Percentiles rank a stretch among this genome's conserved stretches.
phyloP scores from a whole-genome alignment of 768 basidiomycete species.

The Xanthoconium purpureum region DNA sequence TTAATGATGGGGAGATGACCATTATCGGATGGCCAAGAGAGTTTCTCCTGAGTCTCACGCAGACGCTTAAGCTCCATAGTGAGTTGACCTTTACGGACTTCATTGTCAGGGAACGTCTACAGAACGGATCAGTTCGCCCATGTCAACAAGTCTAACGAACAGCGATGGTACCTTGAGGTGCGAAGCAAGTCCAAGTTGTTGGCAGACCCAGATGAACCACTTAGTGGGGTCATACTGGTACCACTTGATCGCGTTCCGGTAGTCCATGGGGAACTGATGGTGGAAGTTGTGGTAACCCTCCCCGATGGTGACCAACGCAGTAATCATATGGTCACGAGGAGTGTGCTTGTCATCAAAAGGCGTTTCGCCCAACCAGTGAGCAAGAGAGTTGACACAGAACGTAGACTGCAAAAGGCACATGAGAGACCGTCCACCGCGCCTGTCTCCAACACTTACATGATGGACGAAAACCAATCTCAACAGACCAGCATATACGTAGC shows the following conservation, averaged over 20 bases:
- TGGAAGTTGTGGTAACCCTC: slow-evolving; percentile 99
- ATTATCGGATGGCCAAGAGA: slow-evolving; percentile 77
- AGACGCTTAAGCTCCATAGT: slow-evolving; percentile 94
- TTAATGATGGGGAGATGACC: slow-evolving; percentile 76
- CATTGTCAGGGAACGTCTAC: slow-evolving; percentile 62
- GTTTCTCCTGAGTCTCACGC: slow-evolving; percentile 67
- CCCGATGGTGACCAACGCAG: slow-evolving; percentile 87
- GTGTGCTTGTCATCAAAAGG: slow-evolving; percentile 96
- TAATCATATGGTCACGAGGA: slow-evolving; percentile 84
- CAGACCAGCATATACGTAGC: slow-evolving; percentile 81
- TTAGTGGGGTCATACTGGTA: slow-evolving; percentile 92
- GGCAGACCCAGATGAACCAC: slow-evolving; percentile 69
- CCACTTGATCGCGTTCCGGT: slow-evolving; percentile 91
- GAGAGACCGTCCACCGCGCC: neutral
- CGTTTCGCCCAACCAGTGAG: slow-evolving; percentile 92
- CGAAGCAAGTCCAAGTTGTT: slow-evolving; percentile 47
- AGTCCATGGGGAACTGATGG: slow-evolving; percentile 96
- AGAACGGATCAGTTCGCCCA: neutral
- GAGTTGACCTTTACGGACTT: slow-evolving; percentile 81
- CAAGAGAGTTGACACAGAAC: slow-evolving; percentile 95
- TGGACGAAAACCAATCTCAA: slow-evolving; percentile 81
- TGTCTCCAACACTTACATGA: slow-evolving; percentile 53
- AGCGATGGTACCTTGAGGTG: slow-evolving; percentile 48
- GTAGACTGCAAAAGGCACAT: slow-evolving; percentile 61
- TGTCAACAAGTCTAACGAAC: neutral